A percentile compares a stretch with the other conserved stretches of the same genome.
phyloP scores from a whole-genome alignment of 164 flowering plant species.

The Litsea cubeba region DNA sequence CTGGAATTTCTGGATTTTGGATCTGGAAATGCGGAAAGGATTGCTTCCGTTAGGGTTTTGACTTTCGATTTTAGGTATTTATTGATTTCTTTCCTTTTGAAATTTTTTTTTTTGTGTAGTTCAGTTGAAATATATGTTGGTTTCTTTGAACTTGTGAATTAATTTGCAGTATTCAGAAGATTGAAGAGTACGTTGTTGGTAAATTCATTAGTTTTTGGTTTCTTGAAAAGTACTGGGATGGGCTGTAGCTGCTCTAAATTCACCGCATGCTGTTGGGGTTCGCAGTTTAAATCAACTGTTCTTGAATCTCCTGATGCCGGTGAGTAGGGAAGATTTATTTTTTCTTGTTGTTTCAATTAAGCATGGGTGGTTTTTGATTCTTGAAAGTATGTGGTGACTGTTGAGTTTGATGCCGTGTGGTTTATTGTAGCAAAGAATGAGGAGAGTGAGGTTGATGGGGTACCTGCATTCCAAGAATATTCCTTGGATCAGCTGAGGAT shows the following conservation, averaged over 20 bases:
- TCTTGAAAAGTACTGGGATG: constrained; percentile 27
- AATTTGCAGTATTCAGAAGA: neutral
- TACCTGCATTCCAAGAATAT: constrained; percentile 65
- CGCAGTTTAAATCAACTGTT: constrained; percentile 34
- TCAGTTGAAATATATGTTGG: neutral
- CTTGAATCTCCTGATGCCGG: constrained; percentile 43
- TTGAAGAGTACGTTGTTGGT: neutral
- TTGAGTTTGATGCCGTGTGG: constrained; percentile 1
- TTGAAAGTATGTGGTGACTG: neutral
- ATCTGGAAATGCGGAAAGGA: neutral
- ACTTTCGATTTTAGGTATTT: neutral
- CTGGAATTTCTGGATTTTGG: neutral
- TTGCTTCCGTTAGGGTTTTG: neutral
- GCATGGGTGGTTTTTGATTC: neutral
- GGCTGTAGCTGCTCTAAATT: constrained; percentile 60
- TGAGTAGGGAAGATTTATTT: constrained; percentile 22
- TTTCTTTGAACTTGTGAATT: neutral
- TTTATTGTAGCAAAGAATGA: constrained; percentile 41
- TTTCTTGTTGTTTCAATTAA: neutral
- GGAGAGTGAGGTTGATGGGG: constrained; percentile 43
- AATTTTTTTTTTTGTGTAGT: neutral
- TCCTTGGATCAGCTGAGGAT: constrained; percentile 67
- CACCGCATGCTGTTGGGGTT: constrained; percentile 39
- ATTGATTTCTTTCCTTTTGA: neutral
- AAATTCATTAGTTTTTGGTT: neutral